These are phyloP conservation scores for Salmacisia buchloeana DNA, from an alignment of 1,284 basidiomycete genomes.

Conservation along the genomic window DNA sequence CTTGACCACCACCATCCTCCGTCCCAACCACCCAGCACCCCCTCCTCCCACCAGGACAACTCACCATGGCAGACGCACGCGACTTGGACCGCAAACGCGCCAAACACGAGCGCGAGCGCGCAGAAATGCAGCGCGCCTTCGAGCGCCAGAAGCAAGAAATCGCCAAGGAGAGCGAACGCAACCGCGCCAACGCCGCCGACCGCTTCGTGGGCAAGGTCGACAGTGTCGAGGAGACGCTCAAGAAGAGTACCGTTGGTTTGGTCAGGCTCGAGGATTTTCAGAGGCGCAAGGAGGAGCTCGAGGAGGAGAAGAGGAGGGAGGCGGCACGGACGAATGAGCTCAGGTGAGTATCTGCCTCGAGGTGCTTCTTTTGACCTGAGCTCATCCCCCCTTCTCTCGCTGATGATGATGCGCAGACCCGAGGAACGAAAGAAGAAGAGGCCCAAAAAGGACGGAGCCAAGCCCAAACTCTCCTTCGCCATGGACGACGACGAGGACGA, in stretches of 20 bases:
- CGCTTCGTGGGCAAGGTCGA: conserved; percentile 92
- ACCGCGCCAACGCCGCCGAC: conserved; percentile 54
- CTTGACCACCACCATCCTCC: too few species aligned
- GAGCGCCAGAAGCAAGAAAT: conserved; percentile 81
- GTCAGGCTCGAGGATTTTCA: conserved; percentile 84
- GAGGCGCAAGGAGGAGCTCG: conserved; percentile 70
- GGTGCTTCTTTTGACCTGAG: background rate
- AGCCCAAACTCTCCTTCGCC: conserved; percentile 81
- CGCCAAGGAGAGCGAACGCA: conserved; percentile 53
- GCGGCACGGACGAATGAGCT: conserved; percentile 60
- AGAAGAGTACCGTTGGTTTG: conserved; percentile 86
- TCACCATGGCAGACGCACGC: background rate
- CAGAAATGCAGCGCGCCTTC: conserved; percentile 62
- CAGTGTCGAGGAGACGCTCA: conserved; percentile 87
- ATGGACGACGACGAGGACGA: conserved; percentile 39
- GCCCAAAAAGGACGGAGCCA: conserved; percentile 69
- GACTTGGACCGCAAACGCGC: conserved; percentile 8
- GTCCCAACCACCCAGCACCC: too few species aligned
- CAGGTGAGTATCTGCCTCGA: background rate
- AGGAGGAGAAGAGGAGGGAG: conserved; percentile 84
- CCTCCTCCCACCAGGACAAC: too few species aligned
- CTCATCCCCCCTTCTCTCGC: background rate
- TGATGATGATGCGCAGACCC: conserved; percentile 15
- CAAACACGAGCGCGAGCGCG: conserved; percentile 15
- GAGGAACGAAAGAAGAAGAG: conserved; percentile 74